Evolutionary conservation across 768 basidiomycete genomes (phyloP).

Genomic region (Tylopilus felleus): DNA sequence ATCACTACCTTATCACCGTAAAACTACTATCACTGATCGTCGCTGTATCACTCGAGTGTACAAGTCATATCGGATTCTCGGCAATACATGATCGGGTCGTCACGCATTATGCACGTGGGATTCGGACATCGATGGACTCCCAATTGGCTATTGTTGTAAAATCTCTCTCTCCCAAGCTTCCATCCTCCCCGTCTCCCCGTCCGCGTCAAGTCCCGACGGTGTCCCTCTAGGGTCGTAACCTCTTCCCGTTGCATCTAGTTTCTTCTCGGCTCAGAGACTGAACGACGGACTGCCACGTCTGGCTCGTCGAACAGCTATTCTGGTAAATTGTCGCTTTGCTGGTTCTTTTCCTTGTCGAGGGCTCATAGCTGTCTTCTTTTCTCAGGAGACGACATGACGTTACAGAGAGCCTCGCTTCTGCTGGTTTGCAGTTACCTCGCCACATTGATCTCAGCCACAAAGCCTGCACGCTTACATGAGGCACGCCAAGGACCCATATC

Average conservation of each 20-base stretch:
- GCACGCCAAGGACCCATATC: constrained; percentile 17
- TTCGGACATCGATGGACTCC: not conserved
- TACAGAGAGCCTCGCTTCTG: constrained; percentile 6
- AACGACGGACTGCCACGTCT: not conserved
- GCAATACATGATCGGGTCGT: not conserved
- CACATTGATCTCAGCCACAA: constrained; percentile 16
- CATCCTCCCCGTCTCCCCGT: not conserved
- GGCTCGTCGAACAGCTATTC: not conserved
- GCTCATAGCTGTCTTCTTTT: not conserved
- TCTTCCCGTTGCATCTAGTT: not conserved
- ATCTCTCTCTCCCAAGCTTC: constrained; percentile 1
- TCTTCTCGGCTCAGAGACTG: not conserved
- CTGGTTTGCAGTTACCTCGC: not conserved
- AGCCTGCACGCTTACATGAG: constrained; percentile 15
- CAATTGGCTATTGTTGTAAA: constrained; percentile 10
- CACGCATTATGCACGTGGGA: constrained; percentile 19
- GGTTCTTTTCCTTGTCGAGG: not conserved
- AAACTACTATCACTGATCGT: not conserved
- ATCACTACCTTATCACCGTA: not conserved
- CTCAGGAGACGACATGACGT: constrained; percentile 12
- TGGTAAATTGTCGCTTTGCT: not conserved
- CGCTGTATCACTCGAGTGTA: not conserved
- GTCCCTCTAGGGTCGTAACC: not conserved
- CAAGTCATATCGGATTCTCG: not conserved
- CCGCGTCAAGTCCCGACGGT: not conserved